These are phyloP conservation scores for Kalmusia sp. DNA, from an alignment of 2,329 filamentous ascomycete species.

Conservation along the genomic window DNA sequence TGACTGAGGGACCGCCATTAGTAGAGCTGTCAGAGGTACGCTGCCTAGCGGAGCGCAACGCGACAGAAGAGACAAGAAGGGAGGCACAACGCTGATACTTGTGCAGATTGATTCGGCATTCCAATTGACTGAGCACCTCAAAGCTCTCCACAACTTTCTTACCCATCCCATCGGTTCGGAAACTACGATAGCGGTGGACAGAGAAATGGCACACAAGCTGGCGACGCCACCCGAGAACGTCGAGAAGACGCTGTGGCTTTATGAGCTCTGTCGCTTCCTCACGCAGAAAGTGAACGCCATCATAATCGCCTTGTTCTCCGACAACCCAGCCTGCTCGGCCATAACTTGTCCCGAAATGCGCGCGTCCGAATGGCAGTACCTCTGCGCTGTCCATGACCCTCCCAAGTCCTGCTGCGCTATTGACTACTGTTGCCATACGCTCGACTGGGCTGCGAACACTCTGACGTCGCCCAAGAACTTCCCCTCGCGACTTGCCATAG, in stretches of 20 bases:
- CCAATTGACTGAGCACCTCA: slow-evolving; percentile 95
- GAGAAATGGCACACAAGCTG: slow-evolving; percentile 76
- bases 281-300: slow-evolving; percentile 93
- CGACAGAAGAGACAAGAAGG: not conserved
- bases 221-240: slow-evolving; percentile 81
- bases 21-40: slow-evolving; percentile 83
- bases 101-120: slow-evolving; percentile 91
- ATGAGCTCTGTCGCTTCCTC: slow-evolving; percentile 95
- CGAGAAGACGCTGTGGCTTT: slow-evolving; percentile 91
- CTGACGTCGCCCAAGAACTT: slow-evolving; percentile 96
- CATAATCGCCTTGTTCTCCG: slow-evolving; percentile 90
- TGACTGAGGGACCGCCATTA: slow-evolving; percentile 89
- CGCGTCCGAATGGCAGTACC: slow-evolving; percentile 97
- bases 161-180: slow-evolving; percentile 65
- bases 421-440: slow-evolving; percentile 98
- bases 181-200: slow-evolving; percentile 74
- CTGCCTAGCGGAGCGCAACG: not conserved
- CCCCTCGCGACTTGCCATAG: slow-evolving; percentile 77
- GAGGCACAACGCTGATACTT: slow-evolving; percentile 22
- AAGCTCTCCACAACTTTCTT: slow-evolving; percentile 85
- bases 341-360: slow-evolving; percentile 97
- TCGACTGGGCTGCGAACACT: slow-evolving; percentile 96
- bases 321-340: slow-evolving; percentile 86
- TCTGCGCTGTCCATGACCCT: slow-evolving; percentile 95
- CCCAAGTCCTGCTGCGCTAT: slow-evolving; percentile 98